Percentiles rank a stretch among this genome's conserved stretches.
Conservation (phyloP, 768 basidiomycete genomes). For the Kwoniella pini region DNA sequence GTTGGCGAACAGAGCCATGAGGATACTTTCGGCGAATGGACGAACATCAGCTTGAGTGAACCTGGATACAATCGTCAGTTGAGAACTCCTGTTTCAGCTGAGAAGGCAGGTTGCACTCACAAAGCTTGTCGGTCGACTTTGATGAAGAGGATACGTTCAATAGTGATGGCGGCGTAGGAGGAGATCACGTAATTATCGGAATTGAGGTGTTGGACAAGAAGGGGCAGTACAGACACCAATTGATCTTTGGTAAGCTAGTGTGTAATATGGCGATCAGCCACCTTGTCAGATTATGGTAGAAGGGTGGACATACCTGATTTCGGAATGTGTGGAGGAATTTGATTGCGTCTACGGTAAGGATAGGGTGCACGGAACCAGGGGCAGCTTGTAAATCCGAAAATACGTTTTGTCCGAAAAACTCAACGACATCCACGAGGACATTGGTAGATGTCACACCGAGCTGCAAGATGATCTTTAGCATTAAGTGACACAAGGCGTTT, state of each 20-base stretch:
- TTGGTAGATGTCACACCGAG: constrained; percentile 94
- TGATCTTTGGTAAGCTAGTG: constrained; percentile 85
- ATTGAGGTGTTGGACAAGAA: constrained; percentile 75
- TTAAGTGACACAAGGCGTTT: neutral
- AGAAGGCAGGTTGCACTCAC: constrained; percentile 59
- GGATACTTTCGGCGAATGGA: constrained; percentile 72
- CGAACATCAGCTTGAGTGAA: constrained; percentile 86
- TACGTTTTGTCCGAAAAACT: constrained; percentile 92
- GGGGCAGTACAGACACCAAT: constrained; percentile 83
- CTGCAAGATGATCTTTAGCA: constrained; percentile 54
- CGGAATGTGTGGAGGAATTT: constrained; percentile 92
- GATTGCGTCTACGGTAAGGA: constrained; percentile 94
- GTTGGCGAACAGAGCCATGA: constrained; percentile 68
- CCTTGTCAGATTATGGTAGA: neutral
- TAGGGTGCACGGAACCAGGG: constrained; percentile 72
- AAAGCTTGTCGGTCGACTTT: constrained; percentile 72
- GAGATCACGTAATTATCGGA: constrained; percentile 88
- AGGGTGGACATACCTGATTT: constrained; percentile 68
- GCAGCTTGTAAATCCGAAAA: constrained; percentile 78
- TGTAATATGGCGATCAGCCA: constrained; percentile 5
- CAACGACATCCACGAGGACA: constrained; percentile 84
- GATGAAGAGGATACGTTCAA: constrained; percentile 90
- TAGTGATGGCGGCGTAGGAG: constrained; percentile 97
- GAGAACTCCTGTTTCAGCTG: too few species aligned
- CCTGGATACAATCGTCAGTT: constrained; percentile 56